A percentile compares a stretch with the other conserved stretches of the same genome.
Conservation (phyloP, 768 basidiomycete genomes). For the Auriculariales sp. region DNA sequence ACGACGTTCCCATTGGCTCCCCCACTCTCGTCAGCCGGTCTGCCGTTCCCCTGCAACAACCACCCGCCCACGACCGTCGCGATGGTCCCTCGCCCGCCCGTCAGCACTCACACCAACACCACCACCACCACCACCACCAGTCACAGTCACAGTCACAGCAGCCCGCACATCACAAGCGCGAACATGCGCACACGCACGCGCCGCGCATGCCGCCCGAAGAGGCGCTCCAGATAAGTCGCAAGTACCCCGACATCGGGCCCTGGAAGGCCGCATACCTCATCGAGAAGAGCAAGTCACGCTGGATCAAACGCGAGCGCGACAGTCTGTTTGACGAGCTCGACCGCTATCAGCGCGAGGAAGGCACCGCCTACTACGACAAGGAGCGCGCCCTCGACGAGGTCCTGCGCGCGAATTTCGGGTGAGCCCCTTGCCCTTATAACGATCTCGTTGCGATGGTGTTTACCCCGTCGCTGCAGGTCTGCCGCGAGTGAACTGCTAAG, state of each 20-base stretch:
- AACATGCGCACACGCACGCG: background rate
- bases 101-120: background rate
- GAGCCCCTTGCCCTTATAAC: too few relatives aligned
- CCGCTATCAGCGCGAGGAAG: background rate
- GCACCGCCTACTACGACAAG: background rate
- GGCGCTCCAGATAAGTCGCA: background rate
- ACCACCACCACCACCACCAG: background rate
- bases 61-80: background rate
- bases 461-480: too few relatives aligned
- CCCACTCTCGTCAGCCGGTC: too few relatives aligned
- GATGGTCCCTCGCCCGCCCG: background rate
- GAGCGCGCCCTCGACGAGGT: background rate
- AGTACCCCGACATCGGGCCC: background rate
- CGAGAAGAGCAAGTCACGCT: background rate
- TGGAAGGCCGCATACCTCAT: background rate
- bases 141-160: too few relatives aligned
- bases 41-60: too few relatives aligned
- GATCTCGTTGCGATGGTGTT: too few relatives aligned
- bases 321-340: background rate
- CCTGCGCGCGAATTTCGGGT: background rate
- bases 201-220: background rate
- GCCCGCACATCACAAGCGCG: background rate
- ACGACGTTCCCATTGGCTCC: too few relatives aligned
- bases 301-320: background rate
- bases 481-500: too few relatives aligned